Base-by-base conservation (phyloP, 2,329 filamentous ascomycete genomes). In the Rhexocercosporidium sp. region DNA sequence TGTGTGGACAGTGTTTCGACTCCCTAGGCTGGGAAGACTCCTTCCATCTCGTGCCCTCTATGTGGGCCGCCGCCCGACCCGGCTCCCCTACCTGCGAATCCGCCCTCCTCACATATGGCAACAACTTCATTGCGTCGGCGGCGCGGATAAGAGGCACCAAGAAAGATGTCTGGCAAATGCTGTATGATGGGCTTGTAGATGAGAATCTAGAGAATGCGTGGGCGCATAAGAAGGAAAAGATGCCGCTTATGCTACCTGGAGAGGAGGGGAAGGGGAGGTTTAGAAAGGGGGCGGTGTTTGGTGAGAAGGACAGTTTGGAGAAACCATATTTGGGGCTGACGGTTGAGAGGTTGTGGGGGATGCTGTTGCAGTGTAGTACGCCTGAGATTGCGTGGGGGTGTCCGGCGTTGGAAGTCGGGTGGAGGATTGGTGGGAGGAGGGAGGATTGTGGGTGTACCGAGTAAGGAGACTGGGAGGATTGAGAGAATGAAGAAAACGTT, bases 61-160 rank as follows among this genome's bases (percentile, higher is more conserved):
- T 65, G 73, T 82, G 61, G 79, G 68, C 70, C 18, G 73, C 75
- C 25, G 71, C 75, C 3, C 73, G 76, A n/a, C 71, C 72, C 0
- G 69, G 71, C 41, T 54, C 76, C 72, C 44, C 75, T 6, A 67
- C 67, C 18, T 80, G 79, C 64, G 72, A 76, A 2, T 71, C 73
- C 31, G 76, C 81, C 0, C 73, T 80, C 14, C 68, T 84, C 7
- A 81, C 80, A 3, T 82, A 82, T 68, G 81, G 81, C 53, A 83
- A 83, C 18, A 81, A 83, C 60, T 84, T 85, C 70, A 74, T 83
- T 44, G 81, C 79, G 2, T 82, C 81, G 0, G 80, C 80, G 0
- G 75, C 74, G 5, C 77, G 83, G 0, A 80, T 84, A 6, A 75
- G 81, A 1, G 80, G 74, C 1, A 29, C 72, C 11, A 66, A 70